Percentiles rank a stretch among this genome's conserved stretches.
Evolutionary conservation across 768 basidiomycete genomes (phyloP).

Genomic region (Butyriboletus loyo): DNA sequence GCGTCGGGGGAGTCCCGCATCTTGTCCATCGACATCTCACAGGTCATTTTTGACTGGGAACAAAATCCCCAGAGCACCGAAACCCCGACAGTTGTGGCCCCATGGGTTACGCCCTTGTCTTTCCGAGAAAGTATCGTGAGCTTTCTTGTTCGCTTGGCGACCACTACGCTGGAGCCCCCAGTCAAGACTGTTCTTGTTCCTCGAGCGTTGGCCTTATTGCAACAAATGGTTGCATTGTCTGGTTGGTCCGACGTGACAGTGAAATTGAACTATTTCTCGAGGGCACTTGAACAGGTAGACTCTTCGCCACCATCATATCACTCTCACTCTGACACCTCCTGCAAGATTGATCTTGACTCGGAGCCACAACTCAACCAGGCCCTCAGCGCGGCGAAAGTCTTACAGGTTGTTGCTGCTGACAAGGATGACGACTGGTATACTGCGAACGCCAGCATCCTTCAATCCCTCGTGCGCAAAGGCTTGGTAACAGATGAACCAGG

Average conservation of each 20-base stretch:
- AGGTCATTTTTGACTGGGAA: slow-evolving; percentile 94
- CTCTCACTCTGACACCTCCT: slow-evolving; percentile 1
- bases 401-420: slow-evolving; percentile 80
- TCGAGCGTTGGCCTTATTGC: slow-evolving; percentile 63
- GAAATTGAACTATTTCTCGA: slow-evolving; percentile 85
- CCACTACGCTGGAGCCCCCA: slow-evolving; percentile 52
- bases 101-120: slow-evolving; percentile 73
- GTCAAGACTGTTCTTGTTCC: slow-evolving; percentile 48
- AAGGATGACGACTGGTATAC: slow-evolving; percentile 83
- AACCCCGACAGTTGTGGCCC: slow-evolving; percentile 20
- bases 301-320: background rate
- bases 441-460: slow-evolving; percentile 66
- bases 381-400: slow-evolving; percentile 79
- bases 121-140: slow-evolving; percentile 91
- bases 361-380: slow-evolving; percentile 68
- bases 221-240: slow-evolving; percentile 72
- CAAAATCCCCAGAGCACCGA: slow-evolving; percentile 46
- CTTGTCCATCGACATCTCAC: slow-evolving; percentile 85
- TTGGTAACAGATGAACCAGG: slow-evolving; percentile 73
- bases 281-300: slow-evolving; percentile 73
- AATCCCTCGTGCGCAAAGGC: slow-evolving; percentile 85
- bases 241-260: slow-evolving; percentile 93
- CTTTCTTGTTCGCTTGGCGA: slow-evolving; percentile 90
- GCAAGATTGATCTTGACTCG: slow-evolving; percentile 66
- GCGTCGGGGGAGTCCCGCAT: slow-evolving; percentile 79